Conservation (phyloP, 225 moss, liverwort and hornwort genomes). For the Thuidium tamariscinum region DNA sequence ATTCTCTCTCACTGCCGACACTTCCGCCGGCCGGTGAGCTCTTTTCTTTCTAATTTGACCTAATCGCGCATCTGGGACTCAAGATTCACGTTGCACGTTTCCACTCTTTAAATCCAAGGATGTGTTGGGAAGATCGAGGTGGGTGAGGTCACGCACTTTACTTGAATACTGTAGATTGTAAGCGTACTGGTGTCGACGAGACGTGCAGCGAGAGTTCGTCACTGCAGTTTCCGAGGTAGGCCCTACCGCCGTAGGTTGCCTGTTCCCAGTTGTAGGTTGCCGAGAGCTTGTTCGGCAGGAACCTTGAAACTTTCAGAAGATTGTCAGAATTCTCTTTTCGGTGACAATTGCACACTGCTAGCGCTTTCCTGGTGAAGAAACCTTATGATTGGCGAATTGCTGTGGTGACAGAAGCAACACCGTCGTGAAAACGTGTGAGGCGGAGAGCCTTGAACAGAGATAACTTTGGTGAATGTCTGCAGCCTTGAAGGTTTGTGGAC, state of each 20-base stretch:
- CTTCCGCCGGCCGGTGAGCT: neutral
- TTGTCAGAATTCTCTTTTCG: neutral
- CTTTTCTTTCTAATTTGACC: neutral
- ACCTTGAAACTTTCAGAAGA: neutral
- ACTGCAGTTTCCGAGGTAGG: neutral
- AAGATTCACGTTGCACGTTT: neutral
- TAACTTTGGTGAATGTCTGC: neutral
- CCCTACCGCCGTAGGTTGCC: neutral
- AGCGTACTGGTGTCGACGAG: neutral
- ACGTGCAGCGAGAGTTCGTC: neutral
- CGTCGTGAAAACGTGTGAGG: neutral
- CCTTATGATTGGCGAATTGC: too few species aligned
- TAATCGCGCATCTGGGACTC: neutral
- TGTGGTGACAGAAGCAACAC: neutral
- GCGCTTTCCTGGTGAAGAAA: neutral
- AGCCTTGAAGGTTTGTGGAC: neutral
- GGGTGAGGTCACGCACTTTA: neutral
- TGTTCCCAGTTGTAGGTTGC: neutral
- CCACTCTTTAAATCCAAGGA: neutral
- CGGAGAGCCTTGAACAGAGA: neutral
- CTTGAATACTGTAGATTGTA: neutral
- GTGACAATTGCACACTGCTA: neutral
- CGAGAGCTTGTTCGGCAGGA: neutral
- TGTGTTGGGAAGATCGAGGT: neutral
- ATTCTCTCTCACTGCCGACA: neutral